phyloP scores from a whole-genome alignment of 2,329 filamentous ascomycete genomes.

The Sclerotiophoma versabilis region DNA sequence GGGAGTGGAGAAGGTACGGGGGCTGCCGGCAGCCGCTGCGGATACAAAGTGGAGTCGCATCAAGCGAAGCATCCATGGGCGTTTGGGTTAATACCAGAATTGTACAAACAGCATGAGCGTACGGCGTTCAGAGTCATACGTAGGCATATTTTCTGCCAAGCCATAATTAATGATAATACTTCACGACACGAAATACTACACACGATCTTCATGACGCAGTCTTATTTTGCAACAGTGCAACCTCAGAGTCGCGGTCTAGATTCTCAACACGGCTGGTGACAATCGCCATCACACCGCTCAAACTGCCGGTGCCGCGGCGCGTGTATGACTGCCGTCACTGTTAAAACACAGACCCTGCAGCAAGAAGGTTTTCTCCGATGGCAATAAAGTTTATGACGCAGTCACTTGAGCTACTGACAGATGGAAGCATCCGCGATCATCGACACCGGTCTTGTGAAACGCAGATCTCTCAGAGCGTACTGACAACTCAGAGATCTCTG shows the following conservation, averaged over 20 bases:
- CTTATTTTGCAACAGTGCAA: background rate
- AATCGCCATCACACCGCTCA: background rate
- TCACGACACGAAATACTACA: background rate
- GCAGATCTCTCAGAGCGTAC: slow-evolving; percentile 5
- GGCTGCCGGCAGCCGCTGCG: slow-evolving; percentile 18
- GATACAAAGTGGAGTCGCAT: slow-evolving; percentile 18
- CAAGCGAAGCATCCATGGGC: slow-evolving; percentile 19
- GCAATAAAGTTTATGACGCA: slow-evolving; percentile 9
- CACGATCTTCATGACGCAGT: no score
- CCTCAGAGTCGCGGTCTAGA: background rate
- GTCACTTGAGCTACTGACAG: background rate
- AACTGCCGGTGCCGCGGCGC: background rate
- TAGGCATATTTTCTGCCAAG: background rate
- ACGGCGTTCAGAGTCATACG: background rate
- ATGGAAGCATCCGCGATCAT: slow-evolving; percentile 12
- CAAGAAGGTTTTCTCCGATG: background rate
- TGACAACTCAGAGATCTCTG: background rate
- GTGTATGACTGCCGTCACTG: background rate
- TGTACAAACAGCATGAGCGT: background rate
- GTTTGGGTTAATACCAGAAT: slow-evolving; percentile 17
- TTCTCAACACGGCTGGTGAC: background rate
- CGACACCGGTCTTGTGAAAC: background rate
- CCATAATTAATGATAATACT: slow-evolving; percentile 10
- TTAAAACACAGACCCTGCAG: background rate
- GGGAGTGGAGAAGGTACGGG: slow-evolving; percentile 31